These are phyloP conservation scores for Phytophthora colocasiae DNA, from an alignment of 352 stramenopile species.

Conservation along the genomic window DNA sequence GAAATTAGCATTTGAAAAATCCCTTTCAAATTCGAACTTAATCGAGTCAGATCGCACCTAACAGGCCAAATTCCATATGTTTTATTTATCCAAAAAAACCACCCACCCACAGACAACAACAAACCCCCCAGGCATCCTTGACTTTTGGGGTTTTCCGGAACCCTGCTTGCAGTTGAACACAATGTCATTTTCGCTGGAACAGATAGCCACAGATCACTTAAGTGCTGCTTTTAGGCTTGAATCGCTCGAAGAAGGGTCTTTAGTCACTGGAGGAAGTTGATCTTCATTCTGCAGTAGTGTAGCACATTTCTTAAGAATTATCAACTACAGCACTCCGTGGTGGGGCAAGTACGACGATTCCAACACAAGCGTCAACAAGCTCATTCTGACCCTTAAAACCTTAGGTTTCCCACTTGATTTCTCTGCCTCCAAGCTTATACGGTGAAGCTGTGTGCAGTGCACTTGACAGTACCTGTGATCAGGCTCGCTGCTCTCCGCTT, in stretches of 20 bases:
- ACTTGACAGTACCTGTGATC: conserved; percentile 86
- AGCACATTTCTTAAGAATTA: conserved; percentile 11
- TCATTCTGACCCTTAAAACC: conserved; percentile 84
- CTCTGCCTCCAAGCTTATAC: conserved; percentile 79
- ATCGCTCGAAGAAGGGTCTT: conserved; percentile 68
- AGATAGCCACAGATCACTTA: conserved; percentile 94
- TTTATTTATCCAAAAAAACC: too few species aligned
- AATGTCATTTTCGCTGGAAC: conserved; percentile 97
- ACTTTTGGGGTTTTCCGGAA: too few species aligned
- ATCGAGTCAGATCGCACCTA: too few species aligned
- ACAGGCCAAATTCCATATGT: too few species aligned
- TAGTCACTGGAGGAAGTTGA: conserved; percentile 36
- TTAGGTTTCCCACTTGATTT: conserved; percentile 87
- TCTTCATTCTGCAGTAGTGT: conserved; percentile 11
- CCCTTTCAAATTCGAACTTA: too few species aligned
- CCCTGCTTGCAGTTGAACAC: conserved; percentile 99
- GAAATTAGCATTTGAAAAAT: too few species aligned
- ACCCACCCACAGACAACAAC: too few species aligned
- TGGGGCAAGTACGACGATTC: conserved; percentile 91
- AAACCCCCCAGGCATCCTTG: too few species aligned
- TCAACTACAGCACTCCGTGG: conserved; percentile 83
- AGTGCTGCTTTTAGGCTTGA: conserved; percentile 59
- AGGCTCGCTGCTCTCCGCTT: conserved; percentile 68
- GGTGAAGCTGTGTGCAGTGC: conserved; percentile 75
- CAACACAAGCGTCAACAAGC: conserved; percentile 89